A percentile compares a stretch with the other conserved stretches of the same genome.
phyloP scores from a whole-genome alignment of 768 basidiomycete species.

The Boletus sp. region DNA sequence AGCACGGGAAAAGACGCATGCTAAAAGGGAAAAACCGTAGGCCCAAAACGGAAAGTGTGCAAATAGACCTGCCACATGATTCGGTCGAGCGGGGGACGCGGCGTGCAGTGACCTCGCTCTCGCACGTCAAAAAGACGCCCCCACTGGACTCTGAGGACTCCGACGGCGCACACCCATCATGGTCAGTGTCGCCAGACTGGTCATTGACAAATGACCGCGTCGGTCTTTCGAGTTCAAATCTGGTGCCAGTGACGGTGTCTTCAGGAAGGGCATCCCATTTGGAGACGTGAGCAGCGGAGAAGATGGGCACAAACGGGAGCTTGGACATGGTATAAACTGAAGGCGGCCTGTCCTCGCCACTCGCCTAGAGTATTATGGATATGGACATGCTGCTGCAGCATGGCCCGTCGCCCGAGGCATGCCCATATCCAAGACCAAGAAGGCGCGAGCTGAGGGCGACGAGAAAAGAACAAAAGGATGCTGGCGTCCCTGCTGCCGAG shows the following conservation, averaged over 20 bases:
- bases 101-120: neutral
- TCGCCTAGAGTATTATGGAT: neutral
- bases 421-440: neutral
- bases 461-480: neutral
- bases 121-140: neutral
- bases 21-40: neutral
- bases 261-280: slow-evolving; percentile 22
- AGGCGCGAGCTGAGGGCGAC: neutral
- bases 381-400: slow-evolving; percentile 10
- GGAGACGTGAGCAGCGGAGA: slow-evolving; percentile 32
- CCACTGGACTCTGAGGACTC: neutral
- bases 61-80: slow-evolving; percentile 1
- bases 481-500: neutral
- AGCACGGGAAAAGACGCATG: too few relatives aligned
- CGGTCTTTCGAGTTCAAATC: neutral
- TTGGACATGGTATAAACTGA: slow-evolving; percentile 12
- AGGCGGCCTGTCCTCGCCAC: neutral
- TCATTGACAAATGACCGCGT: neutral
- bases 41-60: neutral
- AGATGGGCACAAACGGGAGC: slow-evolving; percentile 22
- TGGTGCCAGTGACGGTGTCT: neutral
- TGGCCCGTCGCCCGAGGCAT: slow-evolving; percentile 3
- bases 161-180: neutral
- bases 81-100: neutral
- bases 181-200: neutral